Evolutionary conservation across 768 basidiomycete species (phyloP).

Genomic region (Crucibulum laeve): DNA sequence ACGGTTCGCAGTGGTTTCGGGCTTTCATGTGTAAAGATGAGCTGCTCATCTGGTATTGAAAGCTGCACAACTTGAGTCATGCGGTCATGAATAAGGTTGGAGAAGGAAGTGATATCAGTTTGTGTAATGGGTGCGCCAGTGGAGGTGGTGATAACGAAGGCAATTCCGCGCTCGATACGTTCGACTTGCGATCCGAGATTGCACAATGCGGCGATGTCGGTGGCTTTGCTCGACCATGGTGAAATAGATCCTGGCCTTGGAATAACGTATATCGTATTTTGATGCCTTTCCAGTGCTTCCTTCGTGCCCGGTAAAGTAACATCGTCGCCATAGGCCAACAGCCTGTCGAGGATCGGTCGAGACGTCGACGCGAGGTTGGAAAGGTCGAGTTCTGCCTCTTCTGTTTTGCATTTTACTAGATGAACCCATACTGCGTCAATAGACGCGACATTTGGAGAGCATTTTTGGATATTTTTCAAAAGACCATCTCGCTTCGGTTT

Average conservation of each 20-base stretch:
- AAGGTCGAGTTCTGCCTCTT: constrained; percentile 43
- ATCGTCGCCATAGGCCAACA: constrained; percentile 86
- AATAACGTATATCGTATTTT: constrained; percentile 63
- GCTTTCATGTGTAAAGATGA: constrained; percentile 54
- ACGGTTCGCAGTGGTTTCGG: constrained; percentile 72
- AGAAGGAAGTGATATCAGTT: constrained; percentile 47
- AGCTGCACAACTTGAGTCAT: constrained; percentile 88
- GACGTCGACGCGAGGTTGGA: constrained; percentile 34
- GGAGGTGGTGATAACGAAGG: constrained; percentile 55
- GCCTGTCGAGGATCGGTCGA: constrained; percentile 54
- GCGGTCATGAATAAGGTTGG: constrained; percentile 83
- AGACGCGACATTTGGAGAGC: constrained; percentile 48
- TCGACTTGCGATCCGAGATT: constrained; percentile 68
- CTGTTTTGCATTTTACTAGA: constrained; percentile 62
- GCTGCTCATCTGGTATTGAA: constrained; percentile 49
- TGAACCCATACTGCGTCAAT: constrained; percentile 87
- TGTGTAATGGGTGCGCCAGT: constrained; percentile 35
- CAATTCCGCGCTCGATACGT: constrained; percentile 82
- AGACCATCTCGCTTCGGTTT: constrained; percentile 65
- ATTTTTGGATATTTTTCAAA: constrained; percentile 52
- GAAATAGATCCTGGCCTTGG: constrained; percentile 91
- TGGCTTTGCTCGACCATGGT: constrained; percentile 99
- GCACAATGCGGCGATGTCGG: constrained; percentile 89
- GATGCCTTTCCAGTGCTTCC: constrained; percentile 24
- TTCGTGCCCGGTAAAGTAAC: constrained; percentile 42